These are phyloP conservation scores for Chlorella sp. DNA, from an alignment of 139 green algal species.

Conservation along the genomic window DNA sequence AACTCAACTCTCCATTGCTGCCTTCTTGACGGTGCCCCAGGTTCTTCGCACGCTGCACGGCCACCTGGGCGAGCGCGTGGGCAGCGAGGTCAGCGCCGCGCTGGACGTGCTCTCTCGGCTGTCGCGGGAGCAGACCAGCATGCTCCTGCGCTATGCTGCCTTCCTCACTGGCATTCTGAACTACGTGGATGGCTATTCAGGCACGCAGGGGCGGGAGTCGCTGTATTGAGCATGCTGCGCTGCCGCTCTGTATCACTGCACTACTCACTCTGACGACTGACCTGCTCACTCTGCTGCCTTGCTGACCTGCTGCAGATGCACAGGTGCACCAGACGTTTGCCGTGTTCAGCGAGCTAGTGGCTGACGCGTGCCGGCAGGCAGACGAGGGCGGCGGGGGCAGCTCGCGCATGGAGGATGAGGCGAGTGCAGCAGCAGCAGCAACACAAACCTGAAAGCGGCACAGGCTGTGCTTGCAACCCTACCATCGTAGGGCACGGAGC, in stretches of 20 bases:
- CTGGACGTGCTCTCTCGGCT: slow-evolving; percentile 36
- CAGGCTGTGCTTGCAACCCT: too few relatives aligned
- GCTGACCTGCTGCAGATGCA: neutral
- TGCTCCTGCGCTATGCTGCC: slow-evolving; percentile 40
- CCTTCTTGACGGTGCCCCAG: too few relatives aligned
- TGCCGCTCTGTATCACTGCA: too few relatives aligned
- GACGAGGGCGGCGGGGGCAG: neutral
- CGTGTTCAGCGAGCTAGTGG: slow-evolving; percentile 41
- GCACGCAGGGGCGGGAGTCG: slow-evolving; percentile 35
- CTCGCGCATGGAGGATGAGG: slow-evolving; percentile 42
- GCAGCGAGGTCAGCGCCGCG: slow-evolving; percentile 24
- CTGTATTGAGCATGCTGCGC: too few relatives aligned
- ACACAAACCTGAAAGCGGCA: too few relatives aligned
- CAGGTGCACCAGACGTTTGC: slow-evolving; percentile 13
- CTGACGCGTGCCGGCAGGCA: slow-evolving; percentile 10
- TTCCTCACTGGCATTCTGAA: slow-evolving; percentile 43
- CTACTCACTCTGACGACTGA: too few relatives aligned
- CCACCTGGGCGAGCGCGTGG: slow-evolving; percentile 25
- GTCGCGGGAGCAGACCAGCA: slow-evolving; percentile 2
- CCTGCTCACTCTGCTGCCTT: too few relatives aligned
- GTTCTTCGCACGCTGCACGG: slow-evolving; percentile 37
- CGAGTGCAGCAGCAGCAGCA: too few relatives aligned
- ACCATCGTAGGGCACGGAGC: too few relatives aligned
- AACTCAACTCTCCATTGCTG: too few relatives aligned
- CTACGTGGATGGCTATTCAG: slow-evolving; percentile 32